Conservation (phyloP, 2,329 filamentous ascomycete genomes). For the Xylogone sp. region DNA sequence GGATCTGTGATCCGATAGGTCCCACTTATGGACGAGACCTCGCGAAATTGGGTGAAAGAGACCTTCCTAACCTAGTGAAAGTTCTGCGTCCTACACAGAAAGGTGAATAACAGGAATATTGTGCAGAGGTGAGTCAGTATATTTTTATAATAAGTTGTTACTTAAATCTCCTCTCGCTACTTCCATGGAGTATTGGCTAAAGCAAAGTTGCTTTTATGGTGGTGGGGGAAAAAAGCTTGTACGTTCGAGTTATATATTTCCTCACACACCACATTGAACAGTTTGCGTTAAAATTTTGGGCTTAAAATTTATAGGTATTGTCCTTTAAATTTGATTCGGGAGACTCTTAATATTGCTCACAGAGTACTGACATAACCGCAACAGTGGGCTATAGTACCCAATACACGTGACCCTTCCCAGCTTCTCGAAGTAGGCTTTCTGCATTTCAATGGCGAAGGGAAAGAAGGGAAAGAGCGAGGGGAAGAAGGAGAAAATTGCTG, state of each 20-base stretch:
- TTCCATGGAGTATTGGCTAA: no score
- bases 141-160: background rate
- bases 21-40: background rate
- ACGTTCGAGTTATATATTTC: no score
- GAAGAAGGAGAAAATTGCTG: conserved; percentile 52
- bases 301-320: no score
- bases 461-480: conserved; percentile 43
- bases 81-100: background rate
- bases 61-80: background rate
- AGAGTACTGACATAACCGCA: no score
- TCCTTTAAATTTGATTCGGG: no score
- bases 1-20: background rate
- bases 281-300: no score
- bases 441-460: conserved; percentile 44
- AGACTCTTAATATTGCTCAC: no score
- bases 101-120: background rate
- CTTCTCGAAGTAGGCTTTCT: background rate
- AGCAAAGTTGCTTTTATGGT: no score
- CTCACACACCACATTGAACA: no score
- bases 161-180: background rate
- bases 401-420: conserved; percentile 1
- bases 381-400: background rate
- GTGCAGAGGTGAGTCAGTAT: background rate
- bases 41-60: background rate
- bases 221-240: no score